Evolutionary conservation across 176 grass and related monocot species (phyloP).

Genomic region (Leersia perrieri): DNA sequence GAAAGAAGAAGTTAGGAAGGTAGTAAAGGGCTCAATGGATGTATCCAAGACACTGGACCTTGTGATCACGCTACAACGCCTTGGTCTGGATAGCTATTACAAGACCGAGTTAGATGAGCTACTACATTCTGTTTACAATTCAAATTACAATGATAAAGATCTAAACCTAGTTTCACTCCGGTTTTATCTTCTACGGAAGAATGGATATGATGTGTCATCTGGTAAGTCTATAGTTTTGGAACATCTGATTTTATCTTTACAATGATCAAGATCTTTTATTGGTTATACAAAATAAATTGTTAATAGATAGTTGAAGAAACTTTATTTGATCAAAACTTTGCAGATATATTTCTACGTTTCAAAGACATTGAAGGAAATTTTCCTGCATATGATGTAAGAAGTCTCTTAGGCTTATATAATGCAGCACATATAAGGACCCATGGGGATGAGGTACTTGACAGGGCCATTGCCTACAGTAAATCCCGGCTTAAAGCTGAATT

Average conservation of each 20-base stretch:
- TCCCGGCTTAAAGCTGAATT: not conserved
- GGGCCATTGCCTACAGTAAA: constrained; percentile 9
- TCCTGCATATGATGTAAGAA: not conserved
- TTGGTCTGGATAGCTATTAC: constrained; percentile 24
- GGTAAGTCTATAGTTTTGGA: no score
- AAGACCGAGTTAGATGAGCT: constrained; percentile 11
- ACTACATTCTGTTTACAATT: not conserved
- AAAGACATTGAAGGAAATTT: constrained; percentile 10
- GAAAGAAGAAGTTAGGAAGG: constrained; percentile 21
- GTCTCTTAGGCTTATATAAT: constrained; percentile 30
- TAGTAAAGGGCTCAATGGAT: not conserved
- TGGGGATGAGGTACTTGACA: constrained; percentile 23
- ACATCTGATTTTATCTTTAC: no score
- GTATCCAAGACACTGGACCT: constrained; percentile 3
- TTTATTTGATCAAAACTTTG: not conserved
- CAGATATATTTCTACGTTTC: constrained; percentile 27
- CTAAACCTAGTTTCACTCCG: constrained; percentile 7
- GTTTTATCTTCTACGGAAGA: constrained; percentile 35
- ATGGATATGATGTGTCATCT: constrained; percentile 22
- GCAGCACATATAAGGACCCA: constrained; percentile 1
- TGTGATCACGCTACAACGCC: not conserved
- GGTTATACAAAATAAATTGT: no score
- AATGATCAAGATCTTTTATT: no score
- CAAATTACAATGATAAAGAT: constrained; percentile 2
- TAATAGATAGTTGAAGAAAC: no score